A percentile compares a stretch with the other conserved stretches of the same genome.
Conservation (phyloP, 176 grass and related monocot species). For the Alopecurus myosuroides region DNA sequence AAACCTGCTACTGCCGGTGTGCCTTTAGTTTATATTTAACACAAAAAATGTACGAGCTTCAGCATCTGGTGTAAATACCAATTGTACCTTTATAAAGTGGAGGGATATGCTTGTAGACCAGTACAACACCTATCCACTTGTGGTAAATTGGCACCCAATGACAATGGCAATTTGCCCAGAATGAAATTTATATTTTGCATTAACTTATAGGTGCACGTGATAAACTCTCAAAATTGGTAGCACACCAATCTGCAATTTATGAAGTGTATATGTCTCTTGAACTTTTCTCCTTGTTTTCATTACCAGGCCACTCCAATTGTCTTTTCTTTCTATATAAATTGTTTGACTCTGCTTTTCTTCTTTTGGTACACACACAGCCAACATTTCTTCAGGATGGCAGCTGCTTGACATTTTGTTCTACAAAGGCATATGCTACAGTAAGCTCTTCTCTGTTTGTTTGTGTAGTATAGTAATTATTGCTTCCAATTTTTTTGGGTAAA, state of each 20-base stretch:
- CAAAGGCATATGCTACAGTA: conserved; percentile 47
- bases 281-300: too few species aligned
- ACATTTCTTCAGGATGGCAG: conserved; percentile 43
- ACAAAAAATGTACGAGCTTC: neutral
- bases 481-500: neutral
- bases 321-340: neutral
- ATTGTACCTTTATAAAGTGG: neutral
- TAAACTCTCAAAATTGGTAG: too few species aligned
- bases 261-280: too few species aligned
- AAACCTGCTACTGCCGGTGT: too few species aligned
- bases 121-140: neutral
- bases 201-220: too few species aligned
- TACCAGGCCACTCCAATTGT: conserved; percentile 1
- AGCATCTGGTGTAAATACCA: neutral
- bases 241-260: too few species aligned
- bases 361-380: conserved; percentile 36
- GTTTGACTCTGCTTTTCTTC: conserved; percentile 23
- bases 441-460: conserved; percentile 15
- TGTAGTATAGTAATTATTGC: conserved; percentile 11
- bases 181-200: too few species aligned
- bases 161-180: neutral
- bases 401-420: conserved; percentile 55
- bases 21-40: too few species aligned
- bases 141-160: neutral
- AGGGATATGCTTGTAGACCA: neutral